These are phyloP conservation scores for Tricholoma hemisulphureum DNA, from an alignment of 768 basidiomycete species.

Conservation along the genomic window DNA sequence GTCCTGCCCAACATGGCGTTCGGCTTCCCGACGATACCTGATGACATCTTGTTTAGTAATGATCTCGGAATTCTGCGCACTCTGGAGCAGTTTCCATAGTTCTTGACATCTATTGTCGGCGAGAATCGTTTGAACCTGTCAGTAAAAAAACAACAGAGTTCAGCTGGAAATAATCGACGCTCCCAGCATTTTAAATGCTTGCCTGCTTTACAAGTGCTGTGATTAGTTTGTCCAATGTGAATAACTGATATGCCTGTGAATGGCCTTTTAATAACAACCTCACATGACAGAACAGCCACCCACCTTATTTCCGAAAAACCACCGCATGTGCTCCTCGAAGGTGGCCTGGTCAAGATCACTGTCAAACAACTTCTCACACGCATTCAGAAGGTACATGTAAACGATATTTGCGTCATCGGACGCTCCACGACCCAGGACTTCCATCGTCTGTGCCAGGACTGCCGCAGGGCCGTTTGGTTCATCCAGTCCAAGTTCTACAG, in stretches of 20 bases:
- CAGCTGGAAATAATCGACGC: too few relatives aligned
- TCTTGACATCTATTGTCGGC: slow-evolving; percentile 87
- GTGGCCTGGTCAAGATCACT: slow-evolving; percentile 87
- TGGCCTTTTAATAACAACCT: slow-evolving; percentile 19
- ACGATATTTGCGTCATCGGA: slow-evolving; percentile 60
- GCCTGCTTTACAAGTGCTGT: slow-evolving; percentile 91
- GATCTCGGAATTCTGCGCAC: slow-evolving; percentile 51
- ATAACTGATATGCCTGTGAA: slow-evolving; percentile 82
- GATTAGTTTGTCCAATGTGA: slow-evolving; percentile 92
- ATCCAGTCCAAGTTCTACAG: slow-evolving; percentile 80
- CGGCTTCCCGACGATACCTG: slow-evolving; percentile 77
- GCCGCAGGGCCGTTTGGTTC: slow-evolving; percentile 77
- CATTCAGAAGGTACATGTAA: slow-evolving; percentile 85
- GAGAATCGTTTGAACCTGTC: slow-evolving; percentile 81
- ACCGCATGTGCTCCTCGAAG: slow-evolving; percentile 94
- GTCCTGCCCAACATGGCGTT: slow-evolving; percentile 69
- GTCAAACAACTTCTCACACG: slow-evolving; percentile 92
- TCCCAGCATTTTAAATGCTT: slow-evolving; percentile 23
- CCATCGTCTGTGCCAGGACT: slow-evolving; percentile 65
- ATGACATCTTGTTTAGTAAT: slow-evolving; percentile 66
- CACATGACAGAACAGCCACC: slow-evolving; percentile 17
- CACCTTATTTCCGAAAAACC: slow-evolving; percentile 89
- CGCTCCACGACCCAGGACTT: slow-evolving; percentile 51
- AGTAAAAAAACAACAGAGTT: too few relatives aligned
- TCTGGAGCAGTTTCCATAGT: slow-evolving; percentile 72